Percentiles rank a stretch among this genome's conserved stretches.
Conservation (phyloP, 1,284 basidiomycete genomes). For the Tremellales sp. region DNA sequence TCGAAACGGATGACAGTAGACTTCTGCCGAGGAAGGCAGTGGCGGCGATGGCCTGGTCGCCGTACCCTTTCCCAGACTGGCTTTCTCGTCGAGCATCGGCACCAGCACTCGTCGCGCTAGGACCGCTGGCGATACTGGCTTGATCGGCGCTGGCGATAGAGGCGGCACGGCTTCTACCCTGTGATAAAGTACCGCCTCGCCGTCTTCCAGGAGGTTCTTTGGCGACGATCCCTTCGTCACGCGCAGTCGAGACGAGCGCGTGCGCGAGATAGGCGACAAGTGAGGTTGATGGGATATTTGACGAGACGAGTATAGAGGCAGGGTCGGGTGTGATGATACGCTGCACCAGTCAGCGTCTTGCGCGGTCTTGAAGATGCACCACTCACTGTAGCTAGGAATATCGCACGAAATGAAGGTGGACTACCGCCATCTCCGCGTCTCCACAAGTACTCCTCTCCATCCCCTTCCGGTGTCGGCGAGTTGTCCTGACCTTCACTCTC, state of each 20-base stretch:
- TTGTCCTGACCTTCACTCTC: background rate
- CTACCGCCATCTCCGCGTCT: slow-evolving; percentile 41
- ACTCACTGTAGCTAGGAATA: slow-evolving; percentile 45
- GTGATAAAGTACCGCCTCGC: slow-evolving; percentile 11
- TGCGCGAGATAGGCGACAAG: slow-evolving; percentile 65
- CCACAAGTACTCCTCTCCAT: slow-evolving; percentile 32
- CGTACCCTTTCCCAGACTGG: slow-evolving; percentile 12
- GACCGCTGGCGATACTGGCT: background rate
- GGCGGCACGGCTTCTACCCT: slow-evolving; percentile 27
- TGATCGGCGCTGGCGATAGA: slow-evolving; percentile 47
- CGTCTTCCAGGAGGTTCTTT: slow-evolving; percentile 24
- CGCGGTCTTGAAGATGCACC: too few species aligned
- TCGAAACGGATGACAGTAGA: slow-evolving; percentile 31
- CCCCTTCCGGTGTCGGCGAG: slow-evolving; percentile 8
- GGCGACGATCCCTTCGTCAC: slow-evolving; percentile 62
- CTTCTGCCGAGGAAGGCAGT: slow-evolving; percentile 34
- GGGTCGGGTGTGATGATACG: slow-evolving; percentile 81
- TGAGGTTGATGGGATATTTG: slow-evolving; percentile 59
- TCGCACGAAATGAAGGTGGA: slow-evolving; percentile 38
- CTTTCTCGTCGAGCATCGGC: background rate
- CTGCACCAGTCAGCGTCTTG: slow-evolving; percentile 5
- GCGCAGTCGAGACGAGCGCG: slow-evolving; percentile 65
- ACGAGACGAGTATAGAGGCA: slow-evolving; percentile 65
- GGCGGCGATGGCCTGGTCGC: slow-evolving; percentile 36
- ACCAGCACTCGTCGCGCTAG: background rate